Evolutionary conservation across 2,329 filamentous ascomycete species (phyloP), one percentile per base, ranked within the genome.

Genomic region (Ilyonectria robusta): DNA sequence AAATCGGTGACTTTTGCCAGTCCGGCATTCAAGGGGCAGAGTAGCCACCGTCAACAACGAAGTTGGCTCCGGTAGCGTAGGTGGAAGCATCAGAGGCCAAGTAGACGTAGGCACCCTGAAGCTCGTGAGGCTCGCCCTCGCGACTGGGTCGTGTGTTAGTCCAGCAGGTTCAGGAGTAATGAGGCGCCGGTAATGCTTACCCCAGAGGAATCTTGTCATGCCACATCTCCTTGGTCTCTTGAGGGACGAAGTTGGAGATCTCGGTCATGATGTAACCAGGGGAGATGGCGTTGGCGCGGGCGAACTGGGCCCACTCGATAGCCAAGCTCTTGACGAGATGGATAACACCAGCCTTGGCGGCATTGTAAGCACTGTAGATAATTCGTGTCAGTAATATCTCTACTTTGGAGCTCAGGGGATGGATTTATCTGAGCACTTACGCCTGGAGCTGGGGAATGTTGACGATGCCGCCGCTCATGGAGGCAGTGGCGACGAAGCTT

Each of bases 311-410:
- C 87, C 87, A 89, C 69, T 89, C 87, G 6, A 85, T 79, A 0
- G 87, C 86, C 29, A 89, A 78, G 1, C 81, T 85, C 75, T 87
- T 88, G 55, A 85, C 86, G 42, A 89, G 82, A 62, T 89, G 88
- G 2, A 84, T 86, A 17, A 88, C 82, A 29, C 83, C 87, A 1
- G 87, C 87, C 73, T 89, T 89, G 33, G 83, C 85, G 8, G 82
- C 83, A 68, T 89, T 89, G 76, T 89, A 89, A 13, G 86, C 84
- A 1, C 64, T 66, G 29, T 29, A 54, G 4, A 58, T 7, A 9
- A n/a, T 5, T 11, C 26, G 7, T 26, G 7, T 63, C 13, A 61
- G 63, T 7, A 26, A 53, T 9, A 2, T 42, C 17, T 29, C 17
- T 1, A 15, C 11, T 17, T 42, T 21, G 21, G 17, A 47, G 9